Evolutionary conservation across 2,329 filamentous ascomycete genomes (phyloP).

Genomic region (Sclerotinia glacialis): DNA sequence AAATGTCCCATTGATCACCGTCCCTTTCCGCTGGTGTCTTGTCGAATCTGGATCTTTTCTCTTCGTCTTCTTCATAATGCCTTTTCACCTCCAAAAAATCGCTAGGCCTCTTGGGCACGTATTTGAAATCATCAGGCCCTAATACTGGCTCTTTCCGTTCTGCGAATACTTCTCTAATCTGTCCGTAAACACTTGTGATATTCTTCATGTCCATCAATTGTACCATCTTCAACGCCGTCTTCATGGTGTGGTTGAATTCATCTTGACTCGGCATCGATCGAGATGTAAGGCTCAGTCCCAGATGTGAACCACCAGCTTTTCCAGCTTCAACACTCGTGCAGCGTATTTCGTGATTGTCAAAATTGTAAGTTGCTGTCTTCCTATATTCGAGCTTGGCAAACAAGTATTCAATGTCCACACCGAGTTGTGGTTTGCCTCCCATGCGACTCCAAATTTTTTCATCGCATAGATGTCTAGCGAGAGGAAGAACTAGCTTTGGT

Average conservation of each 20-base stretch:
- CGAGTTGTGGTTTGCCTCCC: neutral
- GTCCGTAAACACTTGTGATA: neutral
- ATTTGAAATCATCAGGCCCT: constrained; percentile 12
- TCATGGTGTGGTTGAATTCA: constrained; percentile 27
- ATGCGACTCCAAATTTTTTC: neutral
- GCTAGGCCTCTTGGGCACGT: constrained; percentile 8
- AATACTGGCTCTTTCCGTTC: neutral
- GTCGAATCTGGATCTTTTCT: neutral
- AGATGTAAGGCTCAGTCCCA: constrained; percentile 34
- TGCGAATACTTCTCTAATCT: constrained; percentile 5
- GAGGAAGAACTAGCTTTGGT: constrained; percentile 33
- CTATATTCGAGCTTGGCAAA: constrained; percentile 37
- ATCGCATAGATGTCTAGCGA: constrained; percentile 32
- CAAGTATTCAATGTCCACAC: constrained; percentile 37
- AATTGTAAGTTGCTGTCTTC: constrained; percentile 30
- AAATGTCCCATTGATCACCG: neutral
- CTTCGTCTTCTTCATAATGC: neutral
- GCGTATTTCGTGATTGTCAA: constrained; percentile 30
- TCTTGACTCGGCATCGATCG: constrained; percentile 5
- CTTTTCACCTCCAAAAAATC: constrained; percentile 7
- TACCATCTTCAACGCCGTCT: constrained; percentile 23
- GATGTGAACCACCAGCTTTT: constrained; percentile 35
- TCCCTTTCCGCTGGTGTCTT: neutral
- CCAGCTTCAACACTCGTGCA: constrained; percentile 38
- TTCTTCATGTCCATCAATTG: constrained; percentile 11